Conservation (phyloP, 305 asterid species). For the Fraxinus ornus region DNA sequence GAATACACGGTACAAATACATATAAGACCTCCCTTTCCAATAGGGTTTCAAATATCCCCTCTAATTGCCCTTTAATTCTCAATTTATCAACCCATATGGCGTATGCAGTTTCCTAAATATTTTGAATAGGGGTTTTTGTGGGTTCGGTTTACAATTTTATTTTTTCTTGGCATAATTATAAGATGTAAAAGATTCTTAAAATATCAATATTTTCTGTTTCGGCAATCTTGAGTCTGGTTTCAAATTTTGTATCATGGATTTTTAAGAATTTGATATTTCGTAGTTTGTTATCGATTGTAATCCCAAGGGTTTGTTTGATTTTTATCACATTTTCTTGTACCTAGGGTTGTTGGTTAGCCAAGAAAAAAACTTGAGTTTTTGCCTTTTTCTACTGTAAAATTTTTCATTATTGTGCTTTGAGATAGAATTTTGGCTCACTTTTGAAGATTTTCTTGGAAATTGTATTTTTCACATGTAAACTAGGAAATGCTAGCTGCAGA, state of each 20-base stretch:
- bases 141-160: too few species aligned
- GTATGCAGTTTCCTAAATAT: too few species aligned
- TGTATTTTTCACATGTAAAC: conserved; percentile 12
- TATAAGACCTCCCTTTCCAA: conserved; percentile 25
- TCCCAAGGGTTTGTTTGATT: too few species aligned
- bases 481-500: conserved; percentile 42
- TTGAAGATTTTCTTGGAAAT: background rate
- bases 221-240: too few species aligned
- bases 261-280: too few species aligned
- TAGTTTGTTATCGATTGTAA: too few species aligned
- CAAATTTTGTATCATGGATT: too few species aligned
- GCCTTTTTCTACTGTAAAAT: background rate
- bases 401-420: background rate
- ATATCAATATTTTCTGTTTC: too few species aligned
- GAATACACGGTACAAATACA: conserved; percentile 36
- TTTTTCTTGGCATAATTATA: too few species aligned
- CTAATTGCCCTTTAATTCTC: conserved; percentile 6
- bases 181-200: too few species aligned
- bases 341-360: background rate
- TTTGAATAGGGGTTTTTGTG: too few species aligned
- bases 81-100: too few species aligned
- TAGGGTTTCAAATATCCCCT: conserved; percentile 43
- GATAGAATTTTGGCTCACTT: background rate
- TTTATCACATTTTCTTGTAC: background rate
- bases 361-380: background rate